phyloP scores from a whole-genome alignment of 305 asterid genomes.

The Fraxinus floribunda region DNA sequence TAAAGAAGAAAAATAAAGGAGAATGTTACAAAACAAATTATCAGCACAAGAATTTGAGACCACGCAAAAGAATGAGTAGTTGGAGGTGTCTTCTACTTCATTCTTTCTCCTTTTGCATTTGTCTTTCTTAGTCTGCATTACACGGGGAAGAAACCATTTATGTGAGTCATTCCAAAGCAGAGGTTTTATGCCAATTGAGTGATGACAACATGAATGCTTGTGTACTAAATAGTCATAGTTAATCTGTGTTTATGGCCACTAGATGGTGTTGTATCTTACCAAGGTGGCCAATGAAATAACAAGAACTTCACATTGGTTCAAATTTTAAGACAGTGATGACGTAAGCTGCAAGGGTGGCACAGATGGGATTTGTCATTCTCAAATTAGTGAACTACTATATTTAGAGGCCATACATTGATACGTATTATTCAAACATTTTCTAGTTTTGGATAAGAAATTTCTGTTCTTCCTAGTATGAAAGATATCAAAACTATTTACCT shows the following conservation, averaged over 20 bases:
- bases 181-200: not conserved
- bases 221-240: not conserved
- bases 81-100: not conserved
- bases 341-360: constrained; percentile 6
- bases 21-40: constrained; percentile 10
- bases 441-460: not conserved
- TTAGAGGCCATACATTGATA: not conserved
- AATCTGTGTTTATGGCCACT: not conserved
- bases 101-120: not conserved
- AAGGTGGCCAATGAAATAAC: not conserved
- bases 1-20: not conserved
- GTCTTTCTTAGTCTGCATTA: constrained; percentile 6
- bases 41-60: constrained; percentile 2
- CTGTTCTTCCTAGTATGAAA: not conserved
- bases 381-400: not conserved
- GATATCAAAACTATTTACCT: not conserved
- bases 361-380: not conserved
- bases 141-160: not conserved
- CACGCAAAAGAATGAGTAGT: not conserved
- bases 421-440: not conserved
- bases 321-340: not conserved
- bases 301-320: not conserved
- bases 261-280: not conserved
- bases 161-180: not conserved
- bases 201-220: not conserved